These are phyloP conservation scores for Actinomortierella wolfii DNA, from an alignment of 371 early-diverging fungal species.

Conservation along the genomic window DNA sequence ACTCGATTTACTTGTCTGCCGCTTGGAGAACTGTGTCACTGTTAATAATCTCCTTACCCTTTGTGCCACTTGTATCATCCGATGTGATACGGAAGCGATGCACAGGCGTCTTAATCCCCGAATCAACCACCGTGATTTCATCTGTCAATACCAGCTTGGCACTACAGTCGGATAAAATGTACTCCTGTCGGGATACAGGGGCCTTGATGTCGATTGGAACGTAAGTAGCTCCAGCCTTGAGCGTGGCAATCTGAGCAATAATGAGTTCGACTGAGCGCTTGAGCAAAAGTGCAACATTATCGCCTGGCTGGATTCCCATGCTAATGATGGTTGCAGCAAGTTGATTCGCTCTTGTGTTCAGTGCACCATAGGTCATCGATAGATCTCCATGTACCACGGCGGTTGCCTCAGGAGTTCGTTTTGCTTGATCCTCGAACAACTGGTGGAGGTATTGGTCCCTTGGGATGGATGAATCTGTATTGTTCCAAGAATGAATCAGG, in stretches of 20 bases:
- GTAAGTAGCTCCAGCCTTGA: conserved; percentile 10
- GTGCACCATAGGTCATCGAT: conserved; percentile 22
- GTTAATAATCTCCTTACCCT: too few species aligned
- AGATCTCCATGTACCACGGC: conserved; percentile 19
- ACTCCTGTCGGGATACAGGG: neutral
- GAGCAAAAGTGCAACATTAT: neutral
- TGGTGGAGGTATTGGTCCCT: conserved; percentile 4
- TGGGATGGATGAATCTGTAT: neutral
- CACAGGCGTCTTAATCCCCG: too few species aligned
- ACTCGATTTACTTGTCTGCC: too few species aligned
- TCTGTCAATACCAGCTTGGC: neutral
- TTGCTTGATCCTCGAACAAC: conserved; percentile 8
- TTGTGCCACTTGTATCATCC: too few species aligned
- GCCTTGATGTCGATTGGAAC: conserved; percentile 1
- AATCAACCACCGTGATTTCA: neutral
- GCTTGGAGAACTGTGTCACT: too few species aligned
- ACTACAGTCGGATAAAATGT: neutral
- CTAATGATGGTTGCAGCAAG: neutral
- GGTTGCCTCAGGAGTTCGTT: conserved; percentile 10
- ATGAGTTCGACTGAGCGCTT: neutral
- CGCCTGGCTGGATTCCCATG: neutral
- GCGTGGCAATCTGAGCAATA: neutral
- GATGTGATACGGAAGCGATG: too few species aligned
- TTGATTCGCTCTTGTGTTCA: too few species aligned
- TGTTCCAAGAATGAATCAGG: conserved; percentile 6